Evolutionary conservation across 2,329 filamentous ascomycete species (phyloP), one percentile per base, ranked within the genome.

Genomic region (Aspergillus felis): DNA sequence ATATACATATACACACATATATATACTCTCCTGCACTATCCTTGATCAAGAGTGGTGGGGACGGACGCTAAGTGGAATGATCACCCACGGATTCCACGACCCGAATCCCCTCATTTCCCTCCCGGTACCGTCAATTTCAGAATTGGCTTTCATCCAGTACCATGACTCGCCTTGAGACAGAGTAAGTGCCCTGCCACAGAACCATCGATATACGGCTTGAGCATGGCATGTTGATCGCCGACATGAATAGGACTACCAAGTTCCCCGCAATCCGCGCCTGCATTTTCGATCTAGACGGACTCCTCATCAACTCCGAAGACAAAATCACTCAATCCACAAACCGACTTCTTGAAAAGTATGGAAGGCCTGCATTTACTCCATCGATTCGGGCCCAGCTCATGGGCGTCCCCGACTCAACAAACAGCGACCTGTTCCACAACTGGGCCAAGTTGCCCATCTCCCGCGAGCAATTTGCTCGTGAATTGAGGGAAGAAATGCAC

Each of bases 221-320:
- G 32, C 5, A 35, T 14, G 32, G 32, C 32, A 7, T 35, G 6
- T 35, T 35, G 32, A 35, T 35, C 14, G 12, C 4, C 32, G 14
- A 35, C 14, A 35, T 17, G 32, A 35, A 14, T 17, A 35, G 32
- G 32, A 35, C 32, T 17, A 48, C 44, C 56, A 67, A 61, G 25
- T 66, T 68, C 58, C 62, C 66, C 27, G 57, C 64, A 38, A 59
- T 71, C 28, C 66, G 70, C 24, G 71, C 71, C 49, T 72, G 68
- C 58, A 72, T 74, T 50, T 74, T 73, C 47, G 70, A 73, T 59
- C 61, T 73, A 57, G 71, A 73, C 50, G 70, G 71, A 2, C 65
- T 70, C 6, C 68, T 74, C 50, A 67, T 72, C 57, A 70, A 72
- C 53, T 66, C 71, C 32, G 71, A 74, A 60, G 71, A 72, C 58